Evolutionary conservation across 371 early-diverging fungal genomes (phyloP), one percentile per base, ranked within the genome.

Genomic region (Cokeromyces recurvatus): DNA sequence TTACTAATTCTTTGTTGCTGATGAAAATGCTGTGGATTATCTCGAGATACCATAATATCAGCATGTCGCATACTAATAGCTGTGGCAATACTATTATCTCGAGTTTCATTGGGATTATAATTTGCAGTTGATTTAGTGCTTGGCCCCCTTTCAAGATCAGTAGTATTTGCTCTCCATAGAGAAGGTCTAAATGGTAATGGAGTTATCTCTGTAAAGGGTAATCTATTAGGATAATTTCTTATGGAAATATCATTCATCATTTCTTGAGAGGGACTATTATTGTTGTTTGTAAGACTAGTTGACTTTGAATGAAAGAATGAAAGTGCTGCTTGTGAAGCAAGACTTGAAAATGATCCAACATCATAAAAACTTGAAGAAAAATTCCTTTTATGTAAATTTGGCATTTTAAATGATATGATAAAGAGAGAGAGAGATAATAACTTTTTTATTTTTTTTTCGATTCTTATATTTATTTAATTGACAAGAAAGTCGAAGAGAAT

Each of bases 311-410:
- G 29, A 29, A 11, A 11, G 11, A 11, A 29, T 8, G 29, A 29
- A 5, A 61, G 37, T 16, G 68, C 62, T 14, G 50, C 47, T 39
- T 64, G 64, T 15, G 64, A 63, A 31, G 55, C 61, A 6, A 63
- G 25, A 39, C 61, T 61, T 10, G 54, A 50, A 27, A 49, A 44
- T 7, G 66, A 49, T 24, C 45, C 44, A 7, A 40, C 32, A 24
- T 55, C 55, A 17, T 55, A 48, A 36, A 35, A 43, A 21, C 31
- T 46, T 27, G 48, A 55, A 19, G 32, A 48, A 7, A 41, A 34
- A 5, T 40, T 48, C 14, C 41, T 40, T 23, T 48, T 48, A 10
- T 46, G 35, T 7, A 7, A 41, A 31, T 15, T n/a, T n/a, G n/a
- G n/a, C n/a, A n/a, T n/a, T n/a, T n/a, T n/a, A n/a, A n/a, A n/a